Conservation (phyloP, 2,329 filamentous ascomycete species). For the Paramyrothecium roridum region DNA sequence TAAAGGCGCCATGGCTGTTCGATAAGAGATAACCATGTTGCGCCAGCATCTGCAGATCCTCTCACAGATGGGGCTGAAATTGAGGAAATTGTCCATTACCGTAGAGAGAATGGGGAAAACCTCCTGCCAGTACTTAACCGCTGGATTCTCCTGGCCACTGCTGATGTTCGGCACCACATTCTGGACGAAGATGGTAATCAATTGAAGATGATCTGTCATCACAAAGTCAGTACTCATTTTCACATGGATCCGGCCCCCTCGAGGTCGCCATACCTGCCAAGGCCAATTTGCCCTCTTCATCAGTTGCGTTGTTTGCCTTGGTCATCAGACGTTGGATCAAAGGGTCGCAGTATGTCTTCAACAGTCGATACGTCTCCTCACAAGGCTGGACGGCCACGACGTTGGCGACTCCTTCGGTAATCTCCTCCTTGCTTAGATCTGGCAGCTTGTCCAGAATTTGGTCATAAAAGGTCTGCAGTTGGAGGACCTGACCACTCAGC, state of each 20-base stretch:
- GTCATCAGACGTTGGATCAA: slow-evolving; percentile 80
- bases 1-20: slow-evolving; percentile 82
- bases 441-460: slow-evolving; percentile 84
- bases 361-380: slow-evolving; percentile 74
- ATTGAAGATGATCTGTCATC: slow-evolving; percentile 73
- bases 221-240: slow-evolving; percentile 11
- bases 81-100: slow-evolving; percentile 82
- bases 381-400: slow-evolving; percentile 85
- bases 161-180: slow-evolving; percentile 71
- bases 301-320: slow-evolving; percentile 80
- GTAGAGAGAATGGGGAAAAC: slow-evolving; percentile 85
- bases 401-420: slow-evolving; percentile 91
- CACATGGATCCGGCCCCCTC: neutral
- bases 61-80: slow-evolving; percentile 86
- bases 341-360: slow-evolving; percentile 93
- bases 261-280: slow-evolving; percentile 65
- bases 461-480: slow-evolving; percentile 90
- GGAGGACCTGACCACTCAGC: slow-evolving; percentile 76
- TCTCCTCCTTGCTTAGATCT: slow-evolving; percentile 84
- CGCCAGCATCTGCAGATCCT: slow-evolving; percentile 93
- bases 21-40: slow-evolving; percentile 94
- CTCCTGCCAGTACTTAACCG: slow-evolving; percentile 94
- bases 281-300: slow-evolving; percentile 79
- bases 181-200: slow-evolving; percentile 89
- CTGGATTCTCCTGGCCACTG: slow-evolving; percentile 74